Conservation (phyloP, 2,329 filamentous ascomycete genomes). For the Scorias spongiosa region DNA sequence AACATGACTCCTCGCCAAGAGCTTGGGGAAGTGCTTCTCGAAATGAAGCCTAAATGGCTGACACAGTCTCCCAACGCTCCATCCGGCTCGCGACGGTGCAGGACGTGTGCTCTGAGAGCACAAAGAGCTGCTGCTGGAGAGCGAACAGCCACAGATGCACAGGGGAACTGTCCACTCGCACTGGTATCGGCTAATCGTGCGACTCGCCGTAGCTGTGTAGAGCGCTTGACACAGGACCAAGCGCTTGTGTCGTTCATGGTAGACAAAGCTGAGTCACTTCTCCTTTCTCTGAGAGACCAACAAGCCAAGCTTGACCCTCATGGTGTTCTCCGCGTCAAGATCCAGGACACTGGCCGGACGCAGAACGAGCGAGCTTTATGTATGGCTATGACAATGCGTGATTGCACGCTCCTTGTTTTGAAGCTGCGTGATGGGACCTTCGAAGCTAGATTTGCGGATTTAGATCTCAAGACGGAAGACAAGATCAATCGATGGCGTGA, state of each 20-base stretch:
- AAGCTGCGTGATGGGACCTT: slow-evolving; percentile 12
- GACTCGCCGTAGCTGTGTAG: slow-evolving; percentile 11
- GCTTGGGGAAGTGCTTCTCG: slow-evolving; percentile 15
- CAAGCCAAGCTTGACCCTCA: slow-evolving; percentile 24
- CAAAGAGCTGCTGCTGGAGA: slow-evolving; percentile 14
- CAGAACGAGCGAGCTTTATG: slow-evolving; percentile 10
- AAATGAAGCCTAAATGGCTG: slow-evolving; percentile 36
- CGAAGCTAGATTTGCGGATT: slow-evolving; percentile 29
- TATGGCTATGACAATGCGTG: slow-evolving; percentile 32
- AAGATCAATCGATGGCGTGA: slow-evolving; percentile 27
- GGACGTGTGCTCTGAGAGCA: slow-evolving; percentile 31
- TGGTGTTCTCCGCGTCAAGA: slow-evolving; percentile 16
- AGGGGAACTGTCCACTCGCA: slow-evolving; percentile 25
- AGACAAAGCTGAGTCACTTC: slow-evolving; percentile 19
- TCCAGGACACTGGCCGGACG: not conserved
- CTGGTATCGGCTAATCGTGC: slow-evolving; percentile 19
- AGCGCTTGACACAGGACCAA: slow-evolving; percentile 10
- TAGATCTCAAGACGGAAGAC: slow-evolving; percentile 30
- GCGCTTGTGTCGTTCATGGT: slow-evolving; percentile 14
- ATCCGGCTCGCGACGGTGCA: slow-evolving; percentile 23
- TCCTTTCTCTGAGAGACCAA: slow-evolving; percentile 21
- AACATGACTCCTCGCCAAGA: slow-evolving; percentile 17
- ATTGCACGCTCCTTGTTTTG: slow-evolving; percentile 30
- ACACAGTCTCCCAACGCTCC: slow-evolving; percentile 31
- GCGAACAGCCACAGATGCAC: slow-evolving; percentile 17